These are phyloP conservation scores for Pseudopediastrum boryanum DNA, from an alignment of 139 green algal genomes.

Conservation along the genomic window DNA sequence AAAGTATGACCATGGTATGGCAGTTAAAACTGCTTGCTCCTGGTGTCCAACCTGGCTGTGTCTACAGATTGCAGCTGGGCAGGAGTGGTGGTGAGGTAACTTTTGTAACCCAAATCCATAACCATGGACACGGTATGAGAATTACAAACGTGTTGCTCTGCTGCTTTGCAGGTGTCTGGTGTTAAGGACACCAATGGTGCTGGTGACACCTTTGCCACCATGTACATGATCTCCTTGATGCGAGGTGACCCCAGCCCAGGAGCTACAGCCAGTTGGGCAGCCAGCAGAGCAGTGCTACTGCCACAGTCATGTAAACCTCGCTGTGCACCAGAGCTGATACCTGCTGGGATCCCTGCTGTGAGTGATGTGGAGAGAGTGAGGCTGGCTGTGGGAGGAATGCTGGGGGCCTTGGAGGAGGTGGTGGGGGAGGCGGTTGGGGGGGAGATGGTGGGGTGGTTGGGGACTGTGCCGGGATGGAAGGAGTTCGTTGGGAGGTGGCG, in stretches of 20 bases:
- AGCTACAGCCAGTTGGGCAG: constrained; percentile 57
- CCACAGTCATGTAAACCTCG: constrained; percentile 72
- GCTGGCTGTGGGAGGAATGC: not conserved
- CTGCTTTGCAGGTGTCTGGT: constrained; percentile 49
- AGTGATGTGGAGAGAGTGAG: not conserved
- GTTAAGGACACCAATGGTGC: constrained; percentile 84
- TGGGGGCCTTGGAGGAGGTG: not conserved
- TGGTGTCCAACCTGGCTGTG: no score
- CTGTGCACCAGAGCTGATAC: constrained; percentile 44
- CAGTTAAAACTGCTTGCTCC: no score
- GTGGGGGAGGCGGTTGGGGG: not conserved
- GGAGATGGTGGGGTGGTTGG: not conserved
- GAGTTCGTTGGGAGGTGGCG: no score
- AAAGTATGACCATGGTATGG: no score
- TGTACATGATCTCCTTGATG: constrained; percentile 70
- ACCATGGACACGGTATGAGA: no score
- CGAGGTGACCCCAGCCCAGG: constrained; percentile 43
- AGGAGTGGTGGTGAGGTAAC: no score
- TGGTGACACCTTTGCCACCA: constrained; percentile 82
- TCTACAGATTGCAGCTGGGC: no score
- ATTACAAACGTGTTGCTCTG: no score
- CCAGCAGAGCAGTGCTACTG: constrained; percentile 60
- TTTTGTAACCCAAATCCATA: no score
- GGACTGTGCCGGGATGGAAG: no score
- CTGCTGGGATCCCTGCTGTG: not conserved